Evolutionary conservation across 306 rosid species (phyloP).

Genomic region (Phaseolus lunatus): DNA sequence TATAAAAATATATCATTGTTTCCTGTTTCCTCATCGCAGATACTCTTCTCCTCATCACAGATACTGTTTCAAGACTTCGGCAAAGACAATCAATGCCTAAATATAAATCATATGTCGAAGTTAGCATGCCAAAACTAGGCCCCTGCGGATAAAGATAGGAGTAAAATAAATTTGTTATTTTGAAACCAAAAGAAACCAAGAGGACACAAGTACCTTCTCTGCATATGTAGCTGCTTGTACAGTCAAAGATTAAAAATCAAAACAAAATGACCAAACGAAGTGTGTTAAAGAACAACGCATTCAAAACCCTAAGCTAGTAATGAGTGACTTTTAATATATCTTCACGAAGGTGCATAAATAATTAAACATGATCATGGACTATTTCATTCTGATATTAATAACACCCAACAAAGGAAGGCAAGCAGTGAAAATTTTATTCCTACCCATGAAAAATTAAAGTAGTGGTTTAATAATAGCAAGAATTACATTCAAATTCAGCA

Average conservation of each 20-base stretch:
- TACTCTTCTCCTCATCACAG: no score
- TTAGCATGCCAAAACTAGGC: no score
- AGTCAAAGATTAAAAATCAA: neutral
- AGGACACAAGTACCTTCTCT: neutral
- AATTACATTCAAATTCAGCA: constrained; percentile 58
- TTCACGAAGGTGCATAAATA: neutral
- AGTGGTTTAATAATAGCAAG: neutral
- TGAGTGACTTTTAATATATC: neutral
- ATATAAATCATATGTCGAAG: no score
- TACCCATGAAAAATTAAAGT: constrained; percentile 8
- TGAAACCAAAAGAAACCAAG: no score
- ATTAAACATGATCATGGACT: constrained; percentile 32
- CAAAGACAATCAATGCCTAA: no score
- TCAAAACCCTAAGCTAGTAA: neutral
- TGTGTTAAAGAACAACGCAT: neutral
- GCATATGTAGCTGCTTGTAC: neutral
- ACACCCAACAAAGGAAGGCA: constrained; percentile 35
- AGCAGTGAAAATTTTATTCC: constrained; percentile 22
- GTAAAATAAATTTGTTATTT: no score
- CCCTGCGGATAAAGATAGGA: no score
- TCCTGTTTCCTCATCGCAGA: no score
- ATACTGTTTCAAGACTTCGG: no score
- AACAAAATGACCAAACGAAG: neutral
- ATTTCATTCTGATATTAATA: constrained; percentile 25
- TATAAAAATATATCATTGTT: no score